Conservation (phyloP, 805 yeast species). For the Candida tibetensis region DNA sequence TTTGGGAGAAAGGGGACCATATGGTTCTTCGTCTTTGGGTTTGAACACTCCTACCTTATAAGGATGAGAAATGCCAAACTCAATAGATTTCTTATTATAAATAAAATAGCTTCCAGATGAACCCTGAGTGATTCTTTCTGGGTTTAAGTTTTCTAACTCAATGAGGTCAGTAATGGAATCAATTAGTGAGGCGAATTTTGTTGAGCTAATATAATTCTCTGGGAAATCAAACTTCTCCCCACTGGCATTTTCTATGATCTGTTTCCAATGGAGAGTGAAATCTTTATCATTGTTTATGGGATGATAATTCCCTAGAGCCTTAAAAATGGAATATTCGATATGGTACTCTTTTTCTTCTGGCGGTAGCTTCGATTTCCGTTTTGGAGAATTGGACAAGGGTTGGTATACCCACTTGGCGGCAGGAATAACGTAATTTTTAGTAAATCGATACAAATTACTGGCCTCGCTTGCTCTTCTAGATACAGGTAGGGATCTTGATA, state of each 20-base stretch:
- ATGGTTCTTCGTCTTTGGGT: slow-evolving; percentile 80
- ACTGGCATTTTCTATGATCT: slow-evolving; percentile 12
- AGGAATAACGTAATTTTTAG: slow-evolving; percentile 21
- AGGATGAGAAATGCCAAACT: slow-evolving; percentile 6
- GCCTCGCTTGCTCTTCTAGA: slow-evolving; percentile 10
- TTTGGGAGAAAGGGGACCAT: slow-evolving; percentile 73
- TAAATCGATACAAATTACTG: slow-evolving; percentile 18
- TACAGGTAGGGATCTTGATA: slow-evolving; percentile 12
- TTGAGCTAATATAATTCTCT: slow-evolving; percentile 18
- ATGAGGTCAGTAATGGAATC: slow-evolving; percentile 46
- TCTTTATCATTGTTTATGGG: slow-evolving; percentile 18
- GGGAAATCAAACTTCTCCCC: slow-evolving; percentile 17
- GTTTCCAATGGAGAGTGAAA: slow-evolving; percentile 15
- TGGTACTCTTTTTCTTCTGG: slow-evolving; percentile 24
- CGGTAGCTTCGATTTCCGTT: slow-evolving; percentile 10
- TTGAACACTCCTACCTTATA: slow-evolving; percentile 60
- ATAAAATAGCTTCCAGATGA: slow-evolving; percentile 72
- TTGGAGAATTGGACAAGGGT: slow-evolving; percentile 14
- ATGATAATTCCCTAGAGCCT: slow-evolving; percentile 24
- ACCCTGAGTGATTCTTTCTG: slow-evolving; percentile 58
- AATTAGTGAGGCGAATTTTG: slow-evolving; percentile 40
- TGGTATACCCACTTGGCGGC: slow-evolving; percentile 34
- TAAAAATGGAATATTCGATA: slow-evolving; percentile 57
- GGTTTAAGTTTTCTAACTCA: slow-evolving; percentile 40
- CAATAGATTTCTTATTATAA: not conserved